Conservation (phyloP, 495 filamentous ascomycete genomes). For the Hamigera avellanea region DNA sequence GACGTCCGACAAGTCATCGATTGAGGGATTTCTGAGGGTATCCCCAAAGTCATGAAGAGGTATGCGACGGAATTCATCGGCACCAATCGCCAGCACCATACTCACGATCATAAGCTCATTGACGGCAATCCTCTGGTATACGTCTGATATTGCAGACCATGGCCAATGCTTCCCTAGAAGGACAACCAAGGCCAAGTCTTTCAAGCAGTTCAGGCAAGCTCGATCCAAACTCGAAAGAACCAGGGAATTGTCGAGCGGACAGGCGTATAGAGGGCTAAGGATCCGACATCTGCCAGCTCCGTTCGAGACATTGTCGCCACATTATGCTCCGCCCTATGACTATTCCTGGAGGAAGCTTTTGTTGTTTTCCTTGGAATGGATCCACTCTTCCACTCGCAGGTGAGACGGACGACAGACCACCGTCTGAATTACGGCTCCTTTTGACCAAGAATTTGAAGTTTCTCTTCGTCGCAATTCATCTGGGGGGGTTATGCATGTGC, state of each 20-base stretch:
- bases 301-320: neutral
- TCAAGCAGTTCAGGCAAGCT: constrained; percentile 16
- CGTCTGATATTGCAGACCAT: constrained; percentile 21
- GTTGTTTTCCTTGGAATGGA: constrained; percentile 15
- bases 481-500: constrained; percentile 23
- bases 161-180: constrained; percentile 26
- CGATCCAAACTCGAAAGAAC: constrained; percentile 17
- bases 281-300: neutral
- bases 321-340: constrained; percentile 1
- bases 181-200: constrained; percentile 19
- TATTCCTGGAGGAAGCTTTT: constrained; percentile 3
- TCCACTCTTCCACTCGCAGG: constrained; percentile 21
- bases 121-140: constrained; percentile 20
- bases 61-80: constrained; percentile 17
- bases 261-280: neutral
- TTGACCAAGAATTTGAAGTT: constrained; percentile 9
- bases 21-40: constrained; percentile 1
- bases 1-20: constrained; percentile 9
- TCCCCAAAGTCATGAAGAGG: constrained; percentile 10
- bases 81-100: constrained; percentile 23
- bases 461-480: constrained; percentile 26
- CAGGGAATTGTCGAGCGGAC: constrained; percentile 11
- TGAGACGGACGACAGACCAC: constrained; percentile 14
- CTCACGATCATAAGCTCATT: constrained; percentile 24
- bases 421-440: constrained; percentile 22